Evolutionary conservation across 306 rosid genomes (phyloP), one percentile per base, ranked within the genome.

Genomic region (Vicia sativa): DNA sequence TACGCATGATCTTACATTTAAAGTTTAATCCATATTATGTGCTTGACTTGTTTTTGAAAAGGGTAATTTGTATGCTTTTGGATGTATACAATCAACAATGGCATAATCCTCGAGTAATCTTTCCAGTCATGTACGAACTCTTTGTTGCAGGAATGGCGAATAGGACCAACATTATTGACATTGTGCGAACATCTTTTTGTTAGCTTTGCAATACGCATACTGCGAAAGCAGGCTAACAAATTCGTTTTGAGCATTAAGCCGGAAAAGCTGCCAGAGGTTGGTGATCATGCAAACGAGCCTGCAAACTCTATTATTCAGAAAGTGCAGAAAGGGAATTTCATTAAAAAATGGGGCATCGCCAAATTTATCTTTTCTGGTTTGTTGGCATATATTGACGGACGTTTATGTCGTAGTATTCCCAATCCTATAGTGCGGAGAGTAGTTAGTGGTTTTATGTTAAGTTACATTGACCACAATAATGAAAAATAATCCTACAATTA

Each of bases 321-420:
- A 61, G 71, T 31, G 57, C 79, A 64, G 44, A 81, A 77, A 52
- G 43, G 10, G 67, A 58, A 74, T 68, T 82, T 87, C 77, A 46
- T 82, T 15, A 77, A 84, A 82, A 85, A 64, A 76, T 82, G 87
- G 96, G 90, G 92, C 44, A 58, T 93, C 4, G 81, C 90, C 16
- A 93, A 75, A 82, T 93, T 93, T 80, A 76, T 86, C 59, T 61
- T 93, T 54, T 86, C 96, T 34, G 99, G 87, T 60, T 72, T 90
- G 58, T 68, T 93, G 73, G 99, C 99, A 25, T 93, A 93, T 67
- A 56, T 93, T 8, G 98, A 93, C 78, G 98, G 98, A 28, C 84
- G 91, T 48, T 70, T 90, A 37, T 93, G 97, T 74, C 99, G 97
- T 59, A 50, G 82, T 53, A 93, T 93, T 80, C 97, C 97, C 15